Evolutionary conservation across 257 asterid genomes (phyloP).

Genomic region (Solanum pennellii): DNA sequence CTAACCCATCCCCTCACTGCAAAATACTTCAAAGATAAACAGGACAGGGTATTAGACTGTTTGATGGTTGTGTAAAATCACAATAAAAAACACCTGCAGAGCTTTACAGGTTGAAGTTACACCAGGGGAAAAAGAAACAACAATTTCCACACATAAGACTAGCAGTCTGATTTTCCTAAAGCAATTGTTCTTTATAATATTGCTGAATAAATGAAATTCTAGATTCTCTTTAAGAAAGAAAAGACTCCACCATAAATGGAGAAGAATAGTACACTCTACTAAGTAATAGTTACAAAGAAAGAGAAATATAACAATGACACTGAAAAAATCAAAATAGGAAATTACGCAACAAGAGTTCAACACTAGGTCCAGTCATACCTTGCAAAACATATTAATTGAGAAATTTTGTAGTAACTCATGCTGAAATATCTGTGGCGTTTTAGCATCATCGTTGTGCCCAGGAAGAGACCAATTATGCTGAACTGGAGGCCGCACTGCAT

Average conservation of each 20-base stretch:
- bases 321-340: background rate
- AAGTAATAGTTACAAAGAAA: background rate
- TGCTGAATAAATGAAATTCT: background rate
- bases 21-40: background rate
- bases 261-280: background rate
- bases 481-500: conserved; percentile 96
- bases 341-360: background rate
- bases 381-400: conserved; percentile 91
- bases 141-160: background rate
- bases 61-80: background rate
- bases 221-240: background rate
- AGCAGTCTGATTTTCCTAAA: background rate
- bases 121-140: background rate
- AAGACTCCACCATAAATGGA: background rate
- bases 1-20: background rate
- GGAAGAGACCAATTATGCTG: conserved; percentile 93
- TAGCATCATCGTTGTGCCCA: conserved; percentile 32
- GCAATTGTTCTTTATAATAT: background rate
- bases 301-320: background rate
- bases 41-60: background rate
- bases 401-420: conserved; percentile 97
- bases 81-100: background rate
- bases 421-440: conserved; percentile 87
- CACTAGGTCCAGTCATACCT: conserved; percentile 31
- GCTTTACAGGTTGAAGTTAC: background rate